Evolutionary conservation across 225 moss, liverwort and hornwort genomes (phyloP), one percentile per base, ranked within the genome.

Genomic region (Antitrichia curtipendula): DNA sequence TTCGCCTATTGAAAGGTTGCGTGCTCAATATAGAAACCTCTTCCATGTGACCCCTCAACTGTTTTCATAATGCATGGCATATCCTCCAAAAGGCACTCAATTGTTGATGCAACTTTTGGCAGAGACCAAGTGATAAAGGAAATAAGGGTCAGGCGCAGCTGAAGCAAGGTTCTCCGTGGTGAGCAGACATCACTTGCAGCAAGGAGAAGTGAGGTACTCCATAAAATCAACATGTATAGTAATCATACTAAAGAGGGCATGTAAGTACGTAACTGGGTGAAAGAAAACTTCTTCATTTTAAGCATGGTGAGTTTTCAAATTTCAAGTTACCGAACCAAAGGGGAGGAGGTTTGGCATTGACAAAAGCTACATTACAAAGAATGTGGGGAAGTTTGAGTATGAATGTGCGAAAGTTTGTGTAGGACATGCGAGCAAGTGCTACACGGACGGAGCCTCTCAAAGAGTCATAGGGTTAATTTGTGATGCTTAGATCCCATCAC

Each of bases 31-130:
- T 87, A 88, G 79, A 79, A 89, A 91, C 87, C 91, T 82, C 78
- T 87, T 91, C 64, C 52, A 82, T 54, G 38, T 75, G 88, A 60
- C 82, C 83, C 87, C 91, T 88, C 87, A 87, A 85, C 59, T 54
- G 13, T 60, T 82, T 36, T 45, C 74, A 60, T 40, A 64, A 82
- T 43, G 34, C 57, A 72, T 82, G 64, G 36, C 52, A 63, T 78
- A 78, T 79, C 53, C 52, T 85, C 75, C 68, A 88, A 90, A 54
- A 66, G 90, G 69, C 88, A 90, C 83, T 54, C 12, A 62, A 72
- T 17, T 41, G 22, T 34, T 71, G 32, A 54, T 83, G 85, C 74
- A 90, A 86, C 90, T 86, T 61, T 88, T 90, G 91, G 88, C 43
- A 53, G 25, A 57, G 56, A 41, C 50, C 47, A 84, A 80, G 68